Evolutionary conservation across 768 basidiomycete genomes (phyloP).

Genomic region (Xerocomellus dryophilus): DNA sequence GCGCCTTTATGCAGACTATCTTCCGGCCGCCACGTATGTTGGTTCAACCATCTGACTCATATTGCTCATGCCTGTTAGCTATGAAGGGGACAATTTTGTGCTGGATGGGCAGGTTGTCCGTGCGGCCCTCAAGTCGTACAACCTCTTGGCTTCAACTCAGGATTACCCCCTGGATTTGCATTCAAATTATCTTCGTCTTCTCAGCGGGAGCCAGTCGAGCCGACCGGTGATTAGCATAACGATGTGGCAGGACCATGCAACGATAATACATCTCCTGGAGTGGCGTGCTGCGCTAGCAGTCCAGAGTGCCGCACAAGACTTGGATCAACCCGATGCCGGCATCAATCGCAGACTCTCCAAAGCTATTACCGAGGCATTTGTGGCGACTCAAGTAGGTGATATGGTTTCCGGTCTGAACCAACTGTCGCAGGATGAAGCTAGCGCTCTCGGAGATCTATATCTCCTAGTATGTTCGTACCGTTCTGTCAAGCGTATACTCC

Average conservation of each 20-base stretch:
- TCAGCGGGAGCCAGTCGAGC: slow-evolving; percentile 27
- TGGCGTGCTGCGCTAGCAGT: slow-evolving; percentile 65
- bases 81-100: slow-evolving; percentile 79
- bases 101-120: slow-evolving; percentile 73
- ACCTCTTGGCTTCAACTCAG: slow-evolving; percentile 37
- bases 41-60: neutral
- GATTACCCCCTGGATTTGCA: slow-evolving; percentile 12
- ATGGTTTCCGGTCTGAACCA: slow-evolving; percentile 39
- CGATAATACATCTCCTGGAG: slow-evolving; percentile 51
- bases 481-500: too few species aligned
- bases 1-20: slow-evolving; percentile 57
- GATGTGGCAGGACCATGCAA: slow-evolving; percentile 39
- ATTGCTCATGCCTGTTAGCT: slow-evolving; percentile 36
- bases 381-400: slow-evolving; percentile 52
- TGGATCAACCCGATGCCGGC: slow-evolving; percentile 47
- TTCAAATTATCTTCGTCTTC: slow-evolving; percentile 51
- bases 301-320: slow-evolving; percentile 34
- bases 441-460: slow-evolving; percentile 22
- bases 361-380: slow-evolving; percentile 67
- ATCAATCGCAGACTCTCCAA: slow-evolving; percentile 56
- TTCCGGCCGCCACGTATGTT: slow-evolving; percentile 62
- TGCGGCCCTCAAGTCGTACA: slow-evolving; percentile 61
- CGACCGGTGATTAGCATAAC: slow-evolving; percentile 19
- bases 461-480: slow-evolving; percentile 25
- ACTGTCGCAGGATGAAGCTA: slow-evolving; percentile 17